These are phyloP conservation scores for Suillus decipiens DNA, from an alignment of 768 basidiomycete genomes.

Conservation along the genomic window DNA sequence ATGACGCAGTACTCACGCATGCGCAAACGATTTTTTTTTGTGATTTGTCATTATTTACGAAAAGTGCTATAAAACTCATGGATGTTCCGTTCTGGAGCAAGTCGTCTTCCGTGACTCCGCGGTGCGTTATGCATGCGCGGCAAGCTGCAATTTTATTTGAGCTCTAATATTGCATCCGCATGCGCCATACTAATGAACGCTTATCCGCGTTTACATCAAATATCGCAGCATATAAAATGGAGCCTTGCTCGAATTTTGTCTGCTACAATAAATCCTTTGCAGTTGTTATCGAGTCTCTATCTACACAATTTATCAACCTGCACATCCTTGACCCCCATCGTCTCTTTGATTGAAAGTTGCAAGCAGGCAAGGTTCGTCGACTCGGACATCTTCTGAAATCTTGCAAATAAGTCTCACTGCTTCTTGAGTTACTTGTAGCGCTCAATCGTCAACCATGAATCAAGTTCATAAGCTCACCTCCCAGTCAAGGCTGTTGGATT, in stretches of 20 bases:
- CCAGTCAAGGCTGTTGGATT: background rate
- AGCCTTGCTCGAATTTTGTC: background rate
- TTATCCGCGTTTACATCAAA: background rate
- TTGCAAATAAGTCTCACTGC: background rate
- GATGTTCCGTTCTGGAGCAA: no score
- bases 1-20: no score
- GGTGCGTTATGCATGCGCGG: no score
- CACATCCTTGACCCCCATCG: background rate
- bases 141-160: no score
- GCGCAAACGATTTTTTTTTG: no score
- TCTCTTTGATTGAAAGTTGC: background rate
- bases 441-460: background rate
- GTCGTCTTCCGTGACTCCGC: no score
- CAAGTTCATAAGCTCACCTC: background rate
- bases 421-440: background rate
- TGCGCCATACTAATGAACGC: no score
- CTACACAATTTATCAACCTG: background rate
- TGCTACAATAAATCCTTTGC: background rate
- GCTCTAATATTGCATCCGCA: no score
- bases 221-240: background rate
- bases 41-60: no score
- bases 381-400: background rate
- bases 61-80: no score
- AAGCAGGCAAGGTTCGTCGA: background rate
- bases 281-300: background rate